phyloP scores from a whole-genome alignment of 306 rosid genomes.

The Corylus heterophylla region DNA sequence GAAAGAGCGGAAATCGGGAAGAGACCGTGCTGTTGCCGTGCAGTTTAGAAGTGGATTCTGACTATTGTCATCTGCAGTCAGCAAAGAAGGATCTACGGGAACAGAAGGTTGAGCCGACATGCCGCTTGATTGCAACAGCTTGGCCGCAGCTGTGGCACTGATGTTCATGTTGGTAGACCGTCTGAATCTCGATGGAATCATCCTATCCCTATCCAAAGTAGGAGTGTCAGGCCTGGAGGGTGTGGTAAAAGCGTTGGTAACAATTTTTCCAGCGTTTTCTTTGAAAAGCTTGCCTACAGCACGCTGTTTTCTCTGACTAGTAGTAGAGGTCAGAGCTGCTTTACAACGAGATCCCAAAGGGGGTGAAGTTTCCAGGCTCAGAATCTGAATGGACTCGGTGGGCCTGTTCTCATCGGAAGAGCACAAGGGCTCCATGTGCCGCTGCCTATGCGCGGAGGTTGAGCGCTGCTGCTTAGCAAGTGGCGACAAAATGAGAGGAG shows the following conservation, averaged over 20 bases:
- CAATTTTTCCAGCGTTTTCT: conserved; percentile 52
- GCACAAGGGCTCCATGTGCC: conserved; percentile 45
- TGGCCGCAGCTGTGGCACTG: conserved; percentile 56
- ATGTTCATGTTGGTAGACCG: conserved; percentile 21
- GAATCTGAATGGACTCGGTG: conserved; percentile 7
- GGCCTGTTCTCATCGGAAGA: conserved; percentile 49
- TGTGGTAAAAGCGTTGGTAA: conserved; percentile 32
- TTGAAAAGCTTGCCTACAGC: conserved; percentile 45
- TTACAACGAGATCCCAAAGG: conserved; percentile 36
- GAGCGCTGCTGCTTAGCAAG: conserved; percentile 35
- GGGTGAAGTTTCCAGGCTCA: conserved; percentile 51
- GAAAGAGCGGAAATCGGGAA: conserved; percentile 60
- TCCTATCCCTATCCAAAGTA: conserved; percentile 28
- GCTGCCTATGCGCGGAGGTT: conserved; percentile 39
- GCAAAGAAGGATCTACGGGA: conserved; percentile 13
- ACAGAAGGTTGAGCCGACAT: conserved; percentile 36
- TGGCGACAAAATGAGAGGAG: conserved; percentile 41
- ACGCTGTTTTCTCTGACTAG: conserved; percentile 49
- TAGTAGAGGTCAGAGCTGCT: conserved; percentile 18
- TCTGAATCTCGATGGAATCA: conserved; percentile 51
- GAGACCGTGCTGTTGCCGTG: conserved; percentile 49
- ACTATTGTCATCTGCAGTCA: conserved; percentile 30
- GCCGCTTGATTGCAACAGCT: conserved; percentile 60
- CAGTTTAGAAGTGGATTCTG: conserved; percentile 31
- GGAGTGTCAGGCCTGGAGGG: conserved; percentile 72